Percentiles rank a stretch among this genome's conserved stretches.
phyloP scores from a whole-genome alignment of 2,329 filamentous ascomycete species.

The Paraphaeosphaeria sporulosa region DNA sequence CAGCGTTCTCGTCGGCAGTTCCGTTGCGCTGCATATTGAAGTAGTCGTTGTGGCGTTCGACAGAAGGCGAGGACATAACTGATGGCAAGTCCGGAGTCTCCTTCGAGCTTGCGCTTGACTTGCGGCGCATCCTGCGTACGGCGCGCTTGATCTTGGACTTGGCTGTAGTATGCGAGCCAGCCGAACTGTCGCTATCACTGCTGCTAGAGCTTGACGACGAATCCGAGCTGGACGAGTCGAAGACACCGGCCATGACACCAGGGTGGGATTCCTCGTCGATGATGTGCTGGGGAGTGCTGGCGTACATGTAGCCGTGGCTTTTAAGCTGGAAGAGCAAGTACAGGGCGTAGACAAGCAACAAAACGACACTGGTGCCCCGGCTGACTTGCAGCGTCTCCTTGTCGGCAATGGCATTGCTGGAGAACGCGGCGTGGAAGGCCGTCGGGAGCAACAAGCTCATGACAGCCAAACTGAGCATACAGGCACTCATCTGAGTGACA shows the following conservation, averaged over 20 bases:
- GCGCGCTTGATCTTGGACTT: slow-evolving; percentile 78
- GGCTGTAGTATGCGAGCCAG: slow-evolving; percentile 74
- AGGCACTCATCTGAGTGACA: slow-evolving; percentile 95
- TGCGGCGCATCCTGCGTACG: slow-evolving; percentile 76
- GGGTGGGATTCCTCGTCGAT: slow-evolving; percentile 92
- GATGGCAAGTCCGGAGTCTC: slow-evolving; percentile 62
- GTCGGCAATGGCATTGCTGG: slow-evolving; percentile 68
- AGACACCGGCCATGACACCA: slow-evolving; percentile 80
- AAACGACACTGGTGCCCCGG: slow-evolving; percentile 85
- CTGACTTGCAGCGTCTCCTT: slow-evolving; percentile 80
- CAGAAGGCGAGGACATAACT: slow-evolving; percentile 55
- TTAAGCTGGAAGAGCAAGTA: slow-evolving; percentile 92
- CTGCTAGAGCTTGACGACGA: slow-evolving; percentile 56
- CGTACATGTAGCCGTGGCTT: slow-evolving; percentile 90
- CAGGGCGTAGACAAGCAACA: slow-evolving; percentile 81
- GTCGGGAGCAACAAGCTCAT: slow-evolving; percentile 90
- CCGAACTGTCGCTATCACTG: slow-evolving; percentile 71
- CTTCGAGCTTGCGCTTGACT: slow-evolving; percentile 76
- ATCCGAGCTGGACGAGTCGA: slow-evolving; percentile 71
- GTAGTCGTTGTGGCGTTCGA: slow-evolving; percentile 48
- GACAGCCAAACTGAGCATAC: slow-evolving; percentile 86
- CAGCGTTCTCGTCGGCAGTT: slow-evolving; percentile 31
- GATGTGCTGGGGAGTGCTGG: slow-evolving; percentile 87
- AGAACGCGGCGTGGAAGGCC: slow-evolving; percentile 90
- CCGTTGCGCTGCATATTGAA: slow-evolving; percentile 43